Base-by-base conservation (phyloP, 2,329 filamentous ascomycete species). In the Orbilia ellipsospora region DNA sequence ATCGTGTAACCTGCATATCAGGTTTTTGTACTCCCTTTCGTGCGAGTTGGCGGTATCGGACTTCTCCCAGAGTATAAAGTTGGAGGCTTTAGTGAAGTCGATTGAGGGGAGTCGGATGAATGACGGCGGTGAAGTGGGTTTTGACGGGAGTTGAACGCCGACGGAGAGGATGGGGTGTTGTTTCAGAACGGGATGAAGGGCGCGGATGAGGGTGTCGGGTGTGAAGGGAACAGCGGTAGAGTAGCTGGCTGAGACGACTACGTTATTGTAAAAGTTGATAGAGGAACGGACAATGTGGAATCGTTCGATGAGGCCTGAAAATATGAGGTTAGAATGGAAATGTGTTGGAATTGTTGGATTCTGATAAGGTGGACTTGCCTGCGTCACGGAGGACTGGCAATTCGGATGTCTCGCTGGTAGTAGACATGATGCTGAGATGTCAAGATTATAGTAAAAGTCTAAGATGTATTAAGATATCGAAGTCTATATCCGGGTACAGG, bases 151-250 rank as follows among this genome's bases (percentile, higher is more conserved):
- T 20, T 56, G 62, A 73, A 88, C 85, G 10, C 85, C 86, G 36
- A 85, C 84, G 13, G 84, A 83, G 51, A 88, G 82, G 72, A 84
- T 83, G 1, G 84, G 83, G 64, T 87, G 84, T n/a, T 80, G 80
- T 13, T 81, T 78, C 13, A 87, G 79, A 18, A 87, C 79, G n/a
- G 60, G 2, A 26, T 72, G 66, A 1, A 79, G 73, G 3, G 77
- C 77, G 16, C 36, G 51, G 48, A 78, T 60, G 44, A 79, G 50
- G 31, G 26, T 18, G 10, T 42, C 20, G 20, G 64, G 60, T 1
- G 73, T 57, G 8, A 79, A 42, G 0, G 48, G 42, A 8, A 55
- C 31, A 0, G 66, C 36, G 15, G 64, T 54, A n/a, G 70, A 68
- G 28, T 79, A 79, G n/a, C 77, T 77, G 7, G 77, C 73, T 2